Conservation (phyloP, 352 stramenopile genomes). For the Saprolegnia diclina region DNA sequence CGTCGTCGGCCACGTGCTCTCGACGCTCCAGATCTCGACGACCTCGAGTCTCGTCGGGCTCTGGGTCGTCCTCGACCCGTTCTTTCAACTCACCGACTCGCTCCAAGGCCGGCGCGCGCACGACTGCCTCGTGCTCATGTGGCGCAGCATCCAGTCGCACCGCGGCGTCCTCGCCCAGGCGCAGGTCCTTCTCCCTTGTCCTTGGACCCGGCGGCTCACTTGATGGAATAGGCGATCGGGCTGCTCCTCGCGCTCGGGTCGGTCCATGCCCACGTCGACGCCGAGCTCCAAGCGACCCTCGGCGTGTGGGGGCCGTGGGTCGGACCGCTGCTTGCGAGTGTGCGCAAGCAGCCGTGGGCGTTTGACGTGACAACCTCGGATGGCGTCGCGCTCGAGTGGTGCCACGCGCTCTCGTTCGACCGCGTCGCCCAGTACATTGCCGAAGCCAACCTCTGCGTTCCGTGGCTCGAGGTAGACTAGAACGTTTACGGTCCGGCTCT, state of each 20-base stretch:
- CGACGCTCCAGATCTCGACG: not conserved
- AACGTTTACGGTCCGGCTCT: too few species aligned
- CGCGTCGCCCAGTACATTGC: slow-evolving; percentile 6
- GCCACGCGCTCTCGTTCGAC: slow-evolving; percentile 1
- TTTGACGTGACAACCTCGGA: not conserved
- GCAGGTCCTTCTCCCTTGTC: slow-evolving; percentile 19
- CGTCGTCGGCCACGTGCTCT: slow-evolving; percentile 21
- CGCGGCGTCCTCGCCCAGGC: slow-evolving; percentile 16
- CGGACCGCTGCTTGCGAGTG: not conserved
- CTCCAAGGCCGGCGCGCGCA: slow-evolving; percentile 4
- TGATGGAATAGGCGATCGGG: not conserved
- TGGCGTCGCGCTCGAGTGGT: not conserved
- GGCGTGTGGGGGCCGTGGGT: slow-evolving; percentile 8
- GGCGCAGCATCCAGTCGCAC: slow-evolving; percentile 6
- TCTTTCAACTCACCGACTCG: slow-evolving; percentile 7
- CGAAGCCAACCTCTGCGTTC: not conserved
- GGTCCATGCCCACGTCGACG: slow-evolving; percentile 3
- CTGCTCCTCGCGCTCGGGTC: slow-evolving; percentile 16
- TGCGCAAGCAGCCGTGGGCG: slow-evolving; percentile 21
- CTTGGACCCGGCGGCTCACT: not conserved
- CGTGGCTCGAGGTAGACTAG: slow-evolving; percentile 22
- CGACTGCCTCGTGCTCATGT: slow-evolving; percentile 11
- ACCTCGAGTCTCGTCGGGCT: slow-evolving; percentile 5
- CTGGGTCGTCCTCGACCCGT: slow-evolving; percentile 17
- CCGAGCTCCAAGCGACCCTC: not conserved